phyloP scores from a whole-genome alignment of 345 rosid species.

The Ceriops tagal region DNA sequence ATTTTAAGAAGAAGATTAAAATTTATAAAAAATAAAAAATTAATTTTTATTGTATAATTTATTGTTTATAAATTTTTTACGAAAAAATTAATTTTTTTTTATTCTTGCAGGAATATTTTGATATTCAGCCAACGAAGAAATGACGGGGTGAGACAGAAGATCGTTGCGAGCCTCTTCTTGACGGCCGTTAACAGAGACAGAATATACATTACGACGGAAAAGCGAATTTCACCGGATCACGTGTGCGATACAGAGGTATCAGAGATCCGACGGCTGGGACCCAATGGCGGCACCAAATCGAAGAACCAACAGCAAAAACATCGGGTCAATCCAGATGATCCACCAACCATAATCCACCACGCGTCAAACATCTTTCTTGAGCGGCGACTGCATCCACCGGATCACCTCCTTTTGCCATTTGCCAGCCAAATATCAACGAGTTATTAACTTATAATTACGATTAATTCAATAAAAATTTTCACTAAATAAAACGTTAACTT shows the following conservation, averaged over 20 bases:
- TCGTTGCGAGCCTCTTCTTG: constrained; percentile 1
- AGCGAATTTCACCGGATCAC: not conserved
- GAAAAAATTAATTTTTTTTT: too few species aligned
- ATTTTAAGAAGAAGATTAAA: too few species aligned
- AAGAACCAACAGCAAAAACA: constrained; percentile 21
- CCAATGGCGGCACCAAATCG: constrained; percentile 26
- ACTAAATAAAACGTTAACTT: too few species aligned
- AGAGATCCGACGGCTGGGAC: constrained; percentile 52
- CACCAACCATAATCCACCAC: constrained; percentile 32
- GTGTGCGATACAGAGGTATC: constrained; percentile 8
- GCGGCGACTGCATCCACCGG: constrained; percentile 36
- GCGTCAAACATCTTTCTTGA: constrained; percentile 23
- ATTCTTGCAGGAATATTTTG: too few species aligned
- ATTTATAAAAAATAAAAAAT: too few species aligned
- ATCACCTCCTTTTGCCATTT: constrained; percentile 77
- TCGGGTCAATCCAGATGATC: constrained; percentile 17
- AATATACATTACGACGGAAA: not conserved
- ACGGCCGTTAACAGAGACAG: constrained; percentile 33
- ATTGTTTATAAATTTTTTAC: too few species aligned
- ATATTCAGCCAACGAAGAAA: not conserved
- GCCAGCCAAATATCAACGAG: constrained; percentile 51
- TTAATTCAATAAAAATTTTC: too few species aligned
- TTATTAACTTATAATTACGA: not conserved
- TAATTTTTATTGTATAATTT: too few species aligned
- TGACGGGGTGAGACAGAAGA: constrained; percentile 15